Evolutionary conservation across 2,329 filamentous ascomycete genomes (phyloP), one percentile per base, ranked within the genome.

Genomic region (Cryphonectria japonica): DNA sequence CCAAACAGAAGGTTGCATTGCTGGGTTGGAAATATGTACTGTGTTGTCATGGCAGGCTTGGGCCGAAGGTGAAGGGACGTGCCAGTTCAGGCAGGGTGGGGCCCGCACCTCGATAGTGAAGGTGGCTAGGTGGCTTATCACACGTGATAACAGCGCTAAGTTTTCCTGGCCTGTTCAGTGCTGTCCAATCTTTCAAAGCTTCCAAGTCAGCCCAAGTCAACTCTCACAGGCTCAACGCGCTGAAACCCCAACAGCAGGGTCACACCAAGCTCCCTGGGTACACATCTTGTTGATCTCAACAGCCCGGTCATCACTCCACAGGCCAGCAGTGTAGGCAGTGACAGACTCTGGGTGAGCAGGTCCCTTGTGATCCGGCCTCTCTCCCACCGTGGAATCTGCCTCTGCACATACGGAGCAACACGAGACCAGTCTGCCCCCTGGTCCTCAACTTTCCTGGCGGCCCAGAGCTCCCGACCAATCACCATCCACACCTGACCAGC

Each of bases 381-480:
- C 41, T 50, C 16, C 29, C 63, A 65, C 63, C 63, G 63, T 65
- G 63, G 43, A 22, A 52, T 65, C 43, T 65, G 11, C n/a, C 29
- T 50, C 63, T 65, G 19, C 41, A 52, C 63, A 52, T 65, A 65
- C 63, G 63, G 63, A 65, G 63, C 41, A 29, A 29, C 63, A 52
- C 63, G 63, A 65, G 43, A 52, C 13, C 41, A 52, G 41, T 52
- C 63, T 46, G 41, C 43, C 63, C 46, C 63, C 29, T 50, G 63
- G 41, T 46, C 26, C 63, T 52, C 46, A 39, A 37, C 52, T 37
- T 65, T 41, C 62, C 32, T 19, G 43, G 22, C 63, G 29, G 63
- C 64, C 50, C 71, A 59, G 69, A 67, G 22, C 66, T 50, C 64
- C 46, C 59, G 60, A 67, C 71, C 71, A 73, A 73, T 73, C 69